Conservation (phyloP, 169 alveolate species). For the Plasmodium coatneyi region DNA sequence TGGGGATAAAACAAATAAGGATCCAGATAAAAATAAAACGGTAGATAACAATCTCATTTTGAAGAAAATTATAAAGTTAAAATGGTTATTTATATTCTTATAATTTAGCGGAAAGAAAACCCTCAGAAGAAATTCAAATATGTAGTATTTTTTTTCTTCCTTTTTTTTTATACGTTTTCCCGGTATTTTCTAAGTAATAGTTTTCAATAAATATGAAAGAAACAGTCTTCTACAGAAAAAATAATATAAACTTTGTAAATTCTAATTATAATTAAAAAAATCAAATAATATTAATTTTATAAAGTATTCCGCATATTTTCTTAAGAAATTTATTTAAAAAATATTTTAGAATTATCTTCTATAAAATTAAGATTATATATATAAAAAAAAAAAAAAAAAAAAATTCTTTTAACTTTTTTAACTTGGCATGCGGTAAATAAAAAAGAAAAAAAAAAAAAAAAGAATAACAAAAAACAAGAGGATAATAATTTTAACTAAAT, state of each 20-base stretch:
- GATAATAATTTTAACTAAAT: background rate
- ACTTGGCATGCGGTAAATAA: too few species aligned
- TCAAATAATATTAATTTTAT: too few species aligned
- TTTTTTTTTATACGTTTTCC: background rate
- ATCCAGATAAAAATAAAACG: background rate
- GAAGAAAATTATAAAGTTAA: background rate
- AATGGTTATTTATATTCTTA: background rate
- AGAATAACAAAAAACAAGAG: background rate
- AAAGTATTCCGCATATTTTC: background rate
- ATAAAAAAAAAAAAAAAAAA: too few species aligned
- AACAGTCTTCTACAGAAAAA: background rate
- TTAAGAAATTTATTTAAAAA: background rate
- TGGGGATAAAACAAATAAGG: slow-evolving; percentile 2
- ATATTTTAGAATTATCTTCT: background rate
- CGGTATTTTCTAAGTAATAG: background rate
- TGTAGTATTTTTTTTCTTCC: background rate
- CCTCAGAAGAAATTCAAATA: background rate
- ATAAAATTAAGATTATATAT: too few species aligned
- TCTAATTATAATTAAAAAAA: background rate
- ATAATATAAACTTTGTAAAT: background rate
- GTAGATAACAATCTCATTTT: slow-evolving; percentile 6
- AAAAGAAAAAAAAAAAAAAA: too few species aligned
- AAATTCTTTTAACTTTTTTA: too few species aligned
- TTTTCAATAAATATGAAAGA: too few species aligned
- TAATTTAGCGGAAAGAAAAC: background rate